phyloP scores from a whole-genome alignment of 192 early-diverging fungal species.

The Nowakowskiella sp. region DNA sequence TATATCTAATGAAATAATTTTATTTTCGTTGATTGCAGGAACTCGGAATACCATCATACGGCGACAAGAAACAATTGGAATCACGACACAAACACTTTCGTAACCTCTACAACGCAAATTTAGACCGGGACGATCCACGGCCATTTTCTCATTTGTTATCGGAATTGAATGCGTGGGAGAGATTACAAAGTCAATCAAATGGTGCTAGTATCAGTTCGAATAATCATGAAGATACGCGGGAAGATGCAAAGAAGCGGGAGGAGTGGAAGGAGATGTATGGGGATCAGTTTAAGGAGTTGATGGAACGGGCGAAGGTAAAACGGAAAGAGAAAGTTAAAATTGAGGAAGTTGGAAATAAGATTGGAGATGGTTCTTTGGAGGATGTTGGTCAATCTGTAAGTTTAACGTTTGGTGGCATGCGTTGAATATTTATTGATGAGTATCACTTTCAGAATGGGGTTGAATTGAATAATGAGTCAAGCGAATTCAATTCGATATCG shows the following conservation, averaged over 20 bases:
- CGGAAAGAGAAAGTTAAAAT: neutral
- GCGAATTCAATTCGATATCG: no score
- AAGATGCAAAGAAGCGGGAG: neutral
- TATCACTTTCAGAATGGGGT: no score
- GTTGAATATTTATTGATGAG: no score
- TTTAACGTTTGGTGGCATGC: no score
- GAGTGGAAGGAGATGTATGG: neutral
- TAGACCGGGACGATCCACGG: neutral
- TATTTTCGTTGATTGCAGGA: neutral
- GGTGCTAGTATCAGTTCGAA: neutral
- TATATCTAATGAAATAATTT: neutral
- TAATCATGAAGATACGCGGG: neutral
- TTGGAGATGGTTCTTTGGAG: no score
- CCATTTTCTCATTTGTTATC: neutral
- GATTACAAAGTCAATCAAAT: neutral
- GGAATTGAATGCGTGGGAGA: neutral
- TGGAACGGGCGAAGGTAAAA: neutral
- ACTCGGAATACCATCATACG: neutral
- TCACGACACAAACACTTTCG: neutral
- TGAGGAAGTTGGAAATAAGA: no score
- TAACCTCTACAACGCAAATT: neutral
- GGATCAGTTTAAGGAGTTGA: neutral
- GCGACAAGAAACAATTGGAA: neutral
- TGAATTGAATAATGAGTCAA: no score
- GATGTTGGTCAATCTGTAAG: no score